These are phyloP conservation scores for Fusarium globosum DNA, from an alignment of 2,329 filamentous ascomycete genomes.

Conservation along the genomic window DNA sequence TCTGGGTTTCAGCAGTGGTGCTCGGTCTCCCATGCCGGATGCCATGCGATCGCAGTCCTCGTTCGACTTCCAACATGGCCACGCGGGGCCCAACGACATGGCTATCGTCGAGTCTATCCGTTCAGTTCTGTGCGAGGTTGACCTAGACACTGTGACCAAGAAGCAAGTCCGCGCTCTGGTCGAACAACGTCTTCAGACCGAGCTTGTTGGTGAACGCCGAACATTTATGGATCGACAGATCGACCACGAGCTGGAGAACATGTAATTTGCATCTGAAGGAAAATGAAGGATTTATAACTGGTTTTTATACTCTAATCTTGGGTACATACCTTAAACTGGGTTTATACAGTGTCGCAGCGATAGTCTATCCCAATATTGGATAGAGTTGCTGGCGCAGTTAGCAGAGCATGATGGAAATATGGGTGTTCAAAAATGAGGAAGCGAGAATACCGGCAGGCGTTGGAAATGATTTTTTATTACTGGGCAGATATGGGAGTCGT, in stretches of 20 bases:
- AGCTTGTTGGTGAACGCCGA: slow-evolving; percentile 85
- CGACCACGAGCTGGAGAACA: slow-evolving; percentile 91
- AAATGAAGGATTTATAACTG: slow-evolving; percentile 8
- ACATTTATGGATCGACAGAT: slow-evolving; percentile 94
- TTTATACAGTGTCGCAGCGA: slow-evolving; percentile 28
- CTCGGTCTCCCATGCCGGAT: slow-evolving; percentile 58
- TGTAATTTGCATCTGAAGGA: slow-evolving; percentile 65
- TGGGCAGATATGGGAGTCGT: slow-evolving; percentile 41
- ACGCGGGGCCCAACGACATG: slow-evolving; percentile 78
- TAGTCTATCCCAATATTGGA: slow-evolving; percentile 4
- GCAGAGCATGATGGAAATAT: slow-evolving; percentile 17
- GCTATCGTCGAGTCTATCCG: slow-evolving; percentile 88
- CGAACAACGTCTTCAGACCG: slow-evolving; percentile 92
- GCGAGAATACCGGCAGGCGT: slow-evolving; percentile 39
- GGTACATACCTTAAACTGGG: slow-evolving; percentile 40
- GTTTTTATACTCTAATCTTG: slow-evolving; percentile 33
- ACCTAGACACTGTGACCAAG: slow-evolving; percentile 97
- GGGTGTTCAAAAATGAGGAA: slow-evolving; percentile 40
- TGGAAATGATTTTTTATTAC: slow-evolving; percentile 20
- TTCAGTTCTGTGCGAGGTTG: slow-evolving; percentile 84
- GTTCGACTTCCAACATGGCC: slow-evolving; percentile 70
- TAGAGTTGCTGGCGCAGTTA: slow-evolving; percentile 19
- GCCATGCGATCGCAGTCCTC: slow-evolving; percentile 63
- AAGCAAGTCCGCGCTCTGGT: slow-evolving; percentile 94
- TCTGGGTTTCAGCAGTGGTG: slow-evolving; percentile 61